Base-by-base conservation (phyloP, 148 eudicot species). In the Spergularia bocconei region DNA sequence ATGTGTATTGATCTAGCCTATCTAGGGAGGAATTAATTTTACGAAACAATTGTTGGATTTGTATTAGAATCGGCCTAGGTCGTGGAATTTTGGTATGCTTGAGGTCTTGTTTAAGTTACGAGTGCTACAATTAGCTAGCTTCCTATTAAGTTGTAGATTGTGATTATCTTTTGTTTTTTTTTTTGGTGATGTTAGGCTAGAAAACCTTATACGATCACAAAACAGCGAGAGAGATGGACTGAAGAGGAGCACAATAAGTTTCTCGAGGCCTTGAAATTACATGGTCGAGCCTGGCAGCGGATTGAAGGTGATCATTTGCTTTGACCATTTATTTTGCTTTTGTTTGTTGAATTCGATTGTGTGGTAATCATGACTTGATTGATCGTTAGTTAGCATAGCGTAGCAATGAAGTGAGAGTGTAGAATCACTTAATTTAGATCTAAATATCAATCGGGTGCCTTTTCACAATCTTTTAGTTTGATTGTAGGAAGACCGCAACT, bases 271-370 rank as follows among this genome's bases (percentile, higher is more conserved):
- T 81, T 96, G 84, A 96, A 96, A 80, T 92, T 96, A 65, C 81
- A 96, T 82, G 99, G 99, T 39, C 94, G 99, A 79, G 98, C 99
- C 75, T 96, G 99, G 99, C 99, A 96, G 84, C 91, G 94, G 16
- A 96, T 96, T 51, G 99, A 96, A 96, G 99, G 99, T 96, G 50
- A 33, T 62, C 20, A 17, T 62, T 80, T 63, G 78, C 71, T 63
- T 75, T 72, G 20, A 29, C 61, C 55, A n/a, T 44, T 50, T 33
- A 5, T 1, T 61, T 62, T 62, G 20, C 23, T 38, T 52, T 29
- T 23, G 17, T 0, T 19, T 61, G 68, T 16, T 39, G 12, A 63
- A 17, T 41, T 29, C 15, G 15, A 60, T 0, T 52, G 15, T 62
- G 11, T 4, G 12, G 0, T 50, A 29, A 29, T 20, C 25, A 6